Percentiles rank a stretch among this genome's conserved stretches.
phyloP scores from a whole-genome alignment of 164 flowering plant species.

The Magnolia kwangsiensis region DNA sequence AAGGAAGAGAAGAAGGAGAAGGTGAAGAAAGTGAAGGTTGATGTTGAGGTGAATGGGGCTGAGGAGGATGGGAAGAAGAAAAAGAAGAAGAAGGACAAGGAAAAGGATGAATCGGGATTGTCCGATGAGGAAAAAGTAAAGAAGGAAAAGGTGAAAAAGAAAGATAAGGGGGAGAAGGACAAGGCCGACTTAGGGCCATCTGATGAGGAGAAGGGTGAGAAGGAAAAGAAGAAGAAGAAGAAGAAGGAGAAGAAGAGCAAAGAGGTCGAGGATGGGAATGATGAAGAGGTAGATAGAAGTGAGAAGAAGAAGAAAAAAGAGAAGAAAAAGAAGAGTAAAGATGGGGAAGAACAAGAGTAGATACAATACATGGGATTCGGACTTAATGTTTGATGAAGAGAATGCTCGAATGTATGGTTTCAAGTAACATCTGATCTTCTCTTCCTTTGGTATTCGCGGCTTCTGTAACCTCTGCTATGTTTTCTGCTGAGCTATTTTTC shows the following conservation, averaged over 20 bases:
- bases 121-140: neutral
- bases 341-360: neutral
- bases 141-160: neutral
- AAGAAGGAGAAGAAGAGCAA: slow-evolving; percentile 16
- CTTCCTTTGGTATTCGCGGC: neutral
- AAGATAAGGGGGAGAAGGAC: neutral
- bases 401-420: neutral
- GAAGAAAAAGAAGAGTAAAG: neutral
- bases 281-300: slow-evolving; percentile 1
- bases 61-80: slow-evolving; percentile 1
- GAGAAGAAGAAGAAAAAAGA: slow-evolving; percentile 1
- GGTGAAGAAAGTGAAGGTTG: neutral
- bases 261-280: neutral
- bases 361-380: neutral
- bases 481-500: neutral
- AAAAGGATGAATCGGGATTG: neutral
- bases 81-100: slow-evolving; percentile 14
- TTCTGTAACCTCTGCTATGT: neutral
- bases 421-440: neutral
- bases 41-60: neutral
- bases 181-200: neutral
- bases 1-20: neutral
- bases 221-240: slow-evolving; percentile 6
- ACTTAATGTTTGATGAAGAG: neutral
- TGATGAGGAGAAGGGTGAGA: slow-evolving; percentile 3